These are phyloP conservation scores for Colletotrichum sp. DNA, from an alignment of 2,329 filamentous ascomycete genomes.

Conservation along the genomic window DNA sequence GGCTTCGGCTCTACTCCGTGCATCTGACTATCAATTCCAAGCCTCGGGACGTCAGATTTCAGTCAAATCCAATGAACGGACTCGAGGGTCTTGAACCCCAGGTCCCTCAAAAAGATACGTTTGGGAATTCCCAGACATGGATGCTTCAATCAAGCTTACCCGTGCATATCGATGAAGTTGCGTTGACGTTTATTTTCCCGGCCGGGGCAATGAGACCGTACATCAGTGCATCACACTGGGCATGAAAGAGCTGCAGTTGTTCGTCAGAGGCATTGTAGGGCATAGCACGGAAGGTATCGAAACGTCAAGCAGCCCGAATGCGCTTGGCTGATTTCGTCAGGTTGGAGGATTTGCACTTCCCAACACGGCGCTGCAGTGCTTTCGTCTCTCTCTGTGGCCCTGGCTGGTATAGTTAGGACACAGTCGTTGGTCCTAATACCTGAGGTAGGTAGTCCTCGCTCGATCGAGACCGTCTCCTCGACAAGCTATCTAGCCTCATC, in stretches of 20 bases:
- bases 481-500: conserved; percentile 2
- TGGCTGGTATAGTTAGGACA: neutral
- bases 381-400: neutral
- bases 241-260: neutral
- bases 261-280: neutral
- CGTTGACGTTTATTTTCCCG: neutral
- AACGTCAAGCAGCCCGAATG: neutral
- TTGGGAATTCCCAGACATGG: neutral
- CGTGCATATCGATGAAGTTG: neutral
- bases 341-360: neutral
- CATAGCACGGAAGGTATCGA: neutral
- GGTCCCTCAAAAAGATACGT: neutral
- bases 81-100: neutral
- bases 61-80: neutral
- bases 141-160: neutral
- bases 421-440: neutral
- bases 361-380: neutral
- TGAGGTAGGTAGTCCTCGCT: neutral
- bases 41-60: neutral
- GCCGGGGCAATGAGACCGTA: neutral
- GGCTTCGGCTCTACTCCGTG: neutral
- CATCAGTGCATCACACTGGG: neutral
- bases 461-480: conserved; percentile 3
- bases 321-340: neutral
- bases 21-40: neutral